Evolutionary conservation across 345 rosid species (phyloP).

Genomic region (Citrus hindsii): DNA sequence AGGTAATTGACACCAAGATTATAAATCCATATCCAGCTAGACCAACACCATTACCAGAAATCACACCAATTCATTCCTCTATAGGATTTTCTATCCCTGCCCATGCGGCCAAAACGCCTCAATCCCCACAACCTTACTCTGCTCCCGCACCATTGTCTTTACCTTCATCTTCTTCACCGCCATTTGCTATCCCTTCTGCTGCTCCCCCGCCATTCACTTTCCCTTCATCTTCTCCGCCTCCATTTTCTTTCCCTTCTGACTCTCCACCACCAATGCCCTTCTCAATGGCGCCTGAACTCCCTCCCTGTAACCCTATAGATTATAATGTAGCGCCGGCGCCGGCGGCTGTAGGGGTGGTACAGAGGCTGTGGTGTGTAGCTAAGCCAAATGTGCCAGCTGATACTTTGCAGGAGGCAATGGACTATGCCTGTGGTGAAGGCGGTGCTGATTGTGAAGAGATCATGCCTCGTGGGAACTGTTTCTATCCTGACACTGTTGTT

Average conservation of each 20-base stretch:
- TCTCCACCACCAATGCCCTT: slow-evolving; percentile 26
- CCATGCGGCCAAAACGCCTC: slow-evolving; percentile 41
- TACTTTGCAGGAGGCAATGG: slow-evolving; percentile 59
- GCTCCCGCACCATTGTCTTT: neutral
- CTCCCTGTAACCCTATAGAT: slow-evolving; percentile 40
- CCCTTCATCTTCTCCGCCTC: neutral
- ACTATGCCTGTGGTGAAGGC: slow-evolving; percentile 70
- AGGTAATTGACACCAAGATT: slow-evolving; percentile 26
- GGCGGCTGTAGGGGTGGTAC: slow-evolving; percentile 16
- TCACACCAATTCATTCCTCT: slow-evolving; percentile 41
- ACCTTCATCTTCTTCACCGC: slow-evolving; percentile 20
- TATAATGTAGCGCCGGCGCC: slow-evolving; percentile 29
- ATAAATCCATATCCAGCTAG: slow-evolving; percentile 38
- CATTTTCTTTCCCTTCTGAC: slow-evolving; percentile 1
- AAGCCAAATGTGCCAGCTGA: slow-evolving; percentile 68
- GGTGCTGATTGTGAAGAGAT: slow-evolving; percentile 65
- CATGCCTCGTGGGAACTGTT: slow-evolving; percentile 55
- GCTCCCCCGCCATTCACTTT: slow-evolving; percentile 1
- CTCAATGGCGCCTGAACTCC: slow-evolving; percentile 40
- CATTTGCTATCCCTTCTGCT: slow-evolving; percentile 14
- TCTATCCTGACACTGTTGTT: slow-evolving; percentile 47
- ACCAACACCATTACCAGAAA: slow-evolving; percentile 52
- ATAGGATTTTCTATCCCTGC: slow-evolving; percentile 53
- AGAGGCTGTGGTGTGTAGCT: slow-evolving; percentile 70
- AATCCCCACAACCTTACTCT: slow-evolving; percentile 14